These are phyloP conservation scores for Alternaria atra DNA, from an alignment of 2,329 filamentous ascomycete genomes.

Conservation along the genomic window DNA sequence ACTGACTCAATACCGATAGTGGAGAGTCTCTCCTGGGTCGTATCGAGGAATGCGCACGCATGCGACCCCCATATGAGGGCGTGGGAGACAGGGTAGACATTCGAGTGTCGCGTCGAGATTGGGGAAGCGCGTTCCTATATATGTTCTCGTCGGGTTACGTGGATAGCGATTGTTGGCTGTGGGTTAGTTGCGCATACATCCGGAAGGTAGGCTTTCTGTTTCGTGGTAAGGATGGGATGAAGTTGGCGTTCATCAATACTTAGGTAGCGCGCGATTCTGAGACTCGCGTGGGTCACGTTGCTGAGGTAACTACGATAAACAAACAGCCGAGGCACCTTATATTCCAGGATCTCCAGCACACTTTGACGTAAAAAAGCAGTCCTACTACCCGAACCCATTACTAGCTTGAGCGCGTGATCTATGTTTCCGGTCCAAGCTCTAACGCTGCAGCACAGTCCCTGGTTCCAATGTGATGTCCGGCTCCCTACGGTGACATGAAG, in stretches of 20 bases:
- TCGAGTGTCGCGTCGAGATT: slow-evolving; percentile 24
- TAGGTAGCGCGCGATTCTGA: slow-evolving; percentile 30
- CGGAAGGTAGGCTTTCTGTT: slow-evolving; percentile 38
- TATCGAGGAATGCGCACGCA: slow-evolving; percentile 48
- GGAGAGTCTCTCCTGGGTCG: slow-evolving; percentile 57
- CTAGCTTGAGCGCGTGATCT: background rate
- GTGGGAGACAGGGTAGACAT: slow-evolving; percentile 54
- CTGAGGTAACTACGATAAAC: slow-evolving; percentile 32
- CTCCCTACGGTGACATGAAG: background rate
- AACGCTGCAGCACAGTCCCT: background rate
- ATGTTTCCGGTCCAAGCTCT: background rate
- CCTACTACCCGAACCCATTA: background rate
- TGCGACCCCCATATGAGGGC: slow-evolving; percentile 48
- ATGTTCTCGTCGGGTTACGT: slow-evolving; percentile 28
- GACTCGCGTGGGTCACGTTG: slow-evolving; percentile 38
- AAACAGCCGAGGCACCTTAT: slow-evolving; percentile 14
- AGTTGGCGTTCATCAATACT: slow-evolving; percentile 23
- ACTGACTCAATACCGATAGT: slow-evolving; percentile 55
- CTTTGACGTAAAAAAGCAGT: background rate
- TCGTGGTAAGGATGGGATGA: slow-evolving; percentile 49
- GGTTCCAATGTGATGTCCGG: too few species aligned
- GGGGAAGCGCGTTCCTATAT: slow-evolving; percentile 31
- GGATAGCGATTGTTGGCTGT: slow-evolving; percentile 51
- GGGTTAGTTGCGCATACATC: slow-evolving; percentile 52
- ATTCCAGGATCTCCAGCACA: background rate